Base-by-base conservation (phyloP, 108 stramenopile species). In the Nitzschia sp. region DNA sequence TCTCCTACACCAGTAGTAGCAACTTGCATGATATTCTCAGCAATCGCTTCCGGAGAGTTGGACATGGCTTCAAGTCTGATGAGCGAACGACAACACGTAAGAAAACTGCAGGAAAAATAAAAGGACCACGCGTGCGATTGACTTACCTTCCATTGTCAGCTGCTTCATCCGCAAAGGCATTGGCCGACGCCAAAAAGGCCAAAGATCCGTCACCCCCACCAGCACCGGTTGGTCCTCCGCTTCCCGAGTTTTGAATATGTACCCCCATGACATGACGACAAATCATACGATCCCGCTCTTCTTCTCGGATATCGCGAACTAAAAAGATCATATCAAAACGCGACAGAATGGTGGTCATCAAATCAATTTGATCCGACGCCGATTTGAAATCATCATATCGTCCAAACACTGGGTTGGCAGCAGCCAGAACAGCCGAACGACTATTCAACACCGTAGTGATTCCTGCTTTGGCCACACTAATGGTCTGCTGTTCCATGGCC, bases 401-500 rank as follows among this genome's bases (percentile, higher is more conserved):
- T 38, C 99, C 98, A 80, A 84, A 98, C 46, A 99, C 97, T 18
- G 99, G 99, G 65, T 99, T 99, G 47, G 99, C 99, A n/a, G 99
- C 98, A 1, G 99, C 99, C 6, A 99, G 77, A 17, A 99, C 98
- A 18, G 91, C 85, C 27, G 89, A 62, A 25, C 96, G 83, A 24
- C 83, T 88, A 75, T 98, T 98, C n/a, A 99, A 84, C 0, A 98
- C 96, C 3, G 97, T 98, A 17, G 97, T 97, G 71, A 99, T 99
- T 19, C 98, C 99, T 0, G 98, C 98, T 77, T 99, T 99, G 53
- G 98, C 99, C 29, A 99, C 79, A 54, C 94, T 95, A 33, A 99
- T 98, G n/a, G 99, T 99, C 71, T 99, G 99, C 72, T 99, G 99
- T 79, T 99, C 99, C 99, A 99, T 99, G 25, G 98, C 99, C 79